phyloP scores from a whole-genome alignment of 2,329 filamentous ascomycete genomes.

The Pseudogymnoascus sp. region DNA sequence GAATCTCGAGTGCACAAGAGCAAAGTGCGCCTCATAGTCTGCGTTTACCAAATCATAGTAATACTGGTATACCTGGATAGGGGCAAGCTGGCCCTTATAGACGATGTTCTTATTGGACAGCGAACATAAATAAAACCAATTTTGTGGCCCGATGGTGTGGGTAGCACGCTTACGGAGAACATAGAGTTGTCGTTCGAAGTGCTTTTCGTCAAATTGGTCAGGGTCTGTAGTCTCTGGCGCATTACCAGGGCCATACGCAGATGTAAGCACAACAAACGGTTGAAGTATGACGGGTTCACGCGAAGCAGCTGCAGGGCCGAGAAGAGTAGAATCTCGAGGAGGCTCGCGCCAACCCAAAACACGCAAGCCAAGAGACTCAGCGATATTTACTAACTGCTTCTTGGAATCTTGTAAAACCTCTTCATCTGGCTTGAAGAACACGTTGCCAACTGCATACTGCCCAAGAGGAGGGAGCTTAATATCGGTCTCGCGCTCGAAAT shows the following conservation, averaged over 20 bases:
- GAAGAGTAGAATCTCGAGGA: slow-evolving; percentile 83
- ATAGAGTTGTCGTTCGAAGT: slow-evolving; percentile 90
- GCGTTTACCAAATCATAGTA: slow-evolving; percentile 95
- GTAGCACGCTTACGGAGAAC: slow-evolving; percentile 90
- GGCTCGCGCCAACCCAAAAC: slow-evolving; percentile 95
- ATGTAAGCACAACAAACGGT: slow-evolving; percentile 83
- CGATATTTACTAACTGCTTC: slow-evolving; percentile 87
- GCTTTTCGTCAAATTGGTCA: slow-evolving; percentile 71
- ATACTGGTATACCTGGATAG: slow-evolving; percentile 94
- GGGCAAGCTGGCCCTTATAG: slow-evolving; percentile 94
- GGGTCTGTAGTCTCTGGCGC: slow-evolving; percentile 71
- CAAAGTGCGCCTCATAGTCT: slow-evolving; percentile 95
- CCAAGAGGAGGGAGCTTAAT: slow-evolving; percentile 79
- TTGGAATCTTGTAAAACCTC: slow-evolving; percentile 86
- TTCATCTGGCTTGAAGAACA: slow-evolving; percentile 97
- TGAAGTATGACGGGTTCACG: slow-evolving; percentile 93
- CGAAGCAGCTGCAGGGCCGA: slow-evolving; percentile 86
- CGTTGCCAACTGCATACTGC: slow-evolving; percentile 93
- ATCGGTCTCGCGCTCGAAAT: slow-evolving; percentile 86
- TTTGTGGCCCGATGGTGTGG: slow-evolving; percentile 88
- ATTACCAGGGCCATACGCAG: slow-evolving; percentile 73
- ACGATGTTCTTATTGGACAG: slow-evolving; percentile 96
- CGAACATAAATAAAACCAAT: slow-evolving; percentile 98
- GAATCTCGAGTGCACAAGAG: slow-evolving; percentile 92
- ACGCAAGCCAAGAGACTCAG: slow-evolving; percentile 75